Evolutionary conservation across 2,329 filamentous ascomycete species (phyloP).

Genomic region (Ophiostoma pallidulum): DNA sequence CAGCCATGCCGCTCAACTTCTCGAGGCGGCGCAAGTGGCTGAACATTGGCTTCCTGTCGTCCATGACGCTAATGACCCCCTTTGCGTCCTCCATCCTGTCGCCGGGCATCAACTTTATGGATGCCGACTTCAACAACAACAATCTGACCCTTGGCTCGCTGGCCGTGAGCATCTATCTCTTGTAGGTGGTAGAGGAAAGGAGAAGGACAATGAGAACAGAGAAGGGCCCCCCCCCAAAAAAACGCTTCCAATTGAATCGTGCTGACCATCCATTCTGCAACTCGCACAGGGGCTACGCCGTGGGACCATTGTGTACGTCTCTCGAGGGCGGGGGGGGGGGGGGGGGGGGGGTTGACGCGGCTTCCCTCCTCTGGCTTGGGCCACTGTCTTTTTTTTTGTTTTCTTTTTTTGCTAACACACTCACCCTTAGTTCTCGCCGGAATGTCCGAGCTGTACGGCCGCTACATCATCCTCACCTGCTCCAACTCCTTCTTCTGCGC

Average conservation of each 20-base stretch:
- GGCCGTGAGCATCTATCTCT: constrained; percentile 51
- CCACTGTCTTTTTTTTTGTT: constrained; percentile 50
- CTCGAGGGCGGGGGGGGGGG: too few relatives aligned
- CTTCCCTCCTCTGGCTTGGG: too few relatives aligned
- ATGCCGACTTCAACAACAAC: constrained; percentile 34
- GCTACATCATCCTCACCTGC: constrained; percentile 60
- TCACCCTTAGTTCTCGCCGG: constrained; percentile 36
- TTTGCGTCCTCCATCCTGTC: constrained; percentile 54
- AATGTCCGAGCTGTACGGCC: constrained; percentile 18
- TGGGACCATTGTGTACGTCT: constrained; percentile 47
- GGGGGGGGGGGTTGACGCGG: too few relatives aligned
- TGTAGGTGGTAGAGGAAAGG: constrained; percentile 29
- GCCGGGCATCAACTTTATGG: constrained; percentile 36
- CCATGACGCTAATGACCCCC: constrained; percentile 56
- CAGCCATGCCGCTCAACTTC: constrained; percentile 51
- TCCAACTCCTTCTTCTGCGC: constrained; percentile 56
- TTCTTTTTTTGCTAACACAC: constrained; percentile 27
- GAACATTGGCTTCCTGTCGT: constrained; percentile 44
- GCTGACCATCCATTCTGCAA: background rate
- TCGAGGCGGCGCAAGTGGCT: constrained; percentile 46
- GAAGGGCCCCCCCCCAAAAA: background rate
- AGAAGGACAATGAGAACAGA: too few relatives aligned
- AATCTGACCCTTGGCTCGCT: constrained; percentile 38
- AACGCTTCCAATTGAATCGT: background rate
- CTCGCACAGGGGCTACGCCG: constrained; percentile 39